Evolutionary conservation across 169 alveolate genomes (phyloP).

Genomic region (Cryptosporidium canis): DNA sequence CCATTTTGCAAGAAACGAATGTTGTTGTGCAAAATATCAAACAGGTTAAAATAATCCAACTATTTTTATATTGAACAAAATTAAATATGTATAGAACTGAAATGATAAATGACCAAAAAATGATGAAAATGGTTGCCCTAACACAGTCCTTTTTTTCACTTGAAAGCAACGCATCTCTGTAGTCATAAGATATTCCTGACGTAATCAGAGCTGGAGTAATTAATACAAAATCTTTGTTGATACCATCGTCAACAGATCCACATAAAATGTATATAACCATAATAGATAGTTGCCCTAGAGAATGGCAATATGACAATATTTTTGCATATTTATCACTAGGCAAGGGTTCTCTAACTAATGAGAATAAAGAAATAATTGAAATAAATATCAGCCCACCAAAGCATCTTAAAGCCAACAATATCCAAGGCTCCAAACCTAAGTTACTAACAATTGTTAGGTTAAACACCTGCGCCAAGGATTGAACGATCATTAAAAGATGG

Average conservation of each 20-base stretch:
- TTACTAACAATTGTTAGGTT: constrained; percentile 1
- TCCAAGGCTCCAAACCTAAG: constrained; percentile 64
- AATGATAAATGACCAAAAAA: neutral
- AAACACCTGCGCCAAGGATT: neutral
- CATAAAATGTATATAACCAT: neutral
- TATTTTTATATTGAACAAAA: constrained; percentile 2
- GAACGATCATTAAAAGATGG: constrained; percentile 17
- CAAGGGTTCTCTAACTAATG: constrained; percentile 46
- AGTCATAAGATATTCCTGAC: constrained; percentile 16
- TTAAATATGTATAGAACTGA: constrained; percentile 7
- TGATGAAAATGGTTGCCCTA: neutral
- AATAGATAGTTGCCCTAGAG: constrained; percentile 23
- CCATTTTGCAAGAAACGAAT: neutral
- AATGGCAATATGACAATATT: constrained; percentile 17
- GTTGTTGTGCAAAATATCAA: neutral
- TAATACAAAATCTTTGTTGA: neutral
- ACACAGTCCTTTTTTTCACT: neutral
- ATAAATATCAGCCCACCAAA: constrained; percentile 35
- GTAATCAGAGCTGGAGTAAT: neutral
- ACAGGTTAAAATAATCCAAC: neutral
- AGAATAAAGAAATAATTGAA: constrained; percentile 22
- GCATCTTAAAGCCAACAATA: constrained; percentile 38
- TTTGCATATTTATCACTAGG: constrained; percentile 27
- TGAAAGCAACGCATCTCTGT: neutral
- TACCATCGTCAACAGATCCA: constrained; percentile 11